Base-by-base conservation (phyloP, 352 stramenopile genomes). In the Phytophthora pini region DNA sequence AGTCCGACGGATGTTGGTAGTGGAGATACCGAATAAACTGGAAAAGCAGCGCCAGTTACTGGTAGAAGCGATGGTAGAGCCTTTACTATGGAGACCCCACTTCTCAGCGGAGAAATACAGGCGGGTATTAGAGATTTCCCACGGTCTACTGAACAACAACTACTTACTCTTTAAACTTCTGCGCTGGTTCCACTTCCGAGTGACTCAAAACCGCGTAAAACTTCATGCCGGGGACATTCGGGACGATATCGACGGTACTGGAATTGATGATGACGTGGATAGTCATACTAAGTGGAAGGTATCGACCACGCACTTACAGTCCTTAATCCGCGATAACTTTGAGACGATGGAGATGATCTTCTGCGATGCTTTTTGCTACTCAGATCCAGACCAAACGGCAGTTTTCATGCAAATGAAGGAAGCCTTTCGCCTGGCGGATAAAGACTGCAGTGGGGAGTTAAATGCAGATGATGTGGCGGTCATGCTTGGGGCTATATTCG, bases 331-430 rank as follows among this genome's bases (percentile, higher is more conserved):
- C 7, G 84, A 94, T 27, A 85, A 80, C 1, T 94, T 94, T 54
- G 67, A 84, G 29, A 94, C 87, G 13, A 60, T 94, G 32, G 65
- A 89, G 38, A 77, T 84, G 61, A 72, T 94, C 4, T 94, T 94
- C 48, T 72, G 84, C 24, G 82, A 93, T 10, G 74, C 77, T 3
- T 94, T 94, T 53, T 52, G 84, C 43, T 94, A 93, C 63, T 81
- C 87, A 0, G 81, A 94, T 32, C 77, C 82, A 24, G 87, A 94
- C 20, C 81, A 94, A 46, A 94, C 87, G 0, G 87, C 87, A 11
- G 68, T 94, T 51, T 94, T 93, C 61, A 92, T 94, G 87, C 87
- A 94, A 60, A 94, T 94, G 76, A 94, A 94, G 54, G 84, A 94
- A 51, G 87, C 87, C 0, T 94, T 94, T 63, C 80, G 87, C 11